These are phyloP conservation scores for Apostasia ramifera DNA, from an alignment of 106 monocot species.

Conservation along the genomic window DNA sequence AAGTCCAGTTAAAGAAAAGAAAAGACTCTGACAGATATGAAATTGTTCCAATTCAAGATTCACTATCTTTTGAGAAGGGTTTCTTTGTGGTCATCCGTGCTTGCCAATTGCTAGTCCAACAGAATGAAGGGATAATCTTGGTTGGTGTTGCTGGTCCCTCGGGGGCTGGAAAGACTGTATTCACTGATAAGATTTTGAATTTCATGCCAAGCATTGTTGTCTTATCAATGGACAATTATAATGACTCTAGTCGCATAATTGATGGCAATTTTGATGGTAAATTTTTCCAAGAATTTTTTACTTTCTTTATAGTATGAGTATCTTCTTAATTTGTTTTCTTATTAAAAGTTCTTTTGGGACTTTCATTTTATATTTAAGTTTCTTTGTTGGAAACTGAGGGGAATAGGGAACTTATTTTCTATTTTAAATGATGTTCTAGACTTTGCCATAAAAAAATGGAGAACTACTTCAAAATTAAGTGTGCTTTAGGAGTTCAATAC, in stretches of 20 bases:
- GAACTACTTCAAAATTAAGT: too few species aligned
- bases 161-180: slow-evolving; percentile 94
- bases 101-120: slow-evolving; percentile 84
- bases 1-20: slow-evolving; percentile 82
- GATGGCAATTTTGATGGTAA: slow-evolving; percentile 99
- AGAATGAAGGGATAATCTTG: slow-evolving; percentile 78
- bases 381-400: too few species aligned
- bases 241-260: slow-evolving; percentile 86
- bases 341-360: not conserved
- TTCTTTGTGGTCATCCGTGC: slow-evolving; percentile 92
- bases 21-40: slow-evolving; percentile 68
- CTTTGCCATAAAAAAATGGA: too few species aligned
- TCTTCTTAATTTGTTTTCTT: slow-evolving; percentile 4
- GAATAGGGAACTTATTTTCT: too few species aligned
- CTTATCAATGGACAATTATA: slow-evolving; percentile 97
- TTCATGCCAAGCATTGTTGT: slow-evolving; percentile 89
- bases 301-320: not conserved
- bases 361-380: not conserved
- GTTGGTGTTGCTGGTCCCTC: slow-evolving; percentile 97
- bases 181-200: slow-evolving; percentile 92
- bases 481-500: too few species aligned
- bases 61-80: slow-evolving; percentile 94
- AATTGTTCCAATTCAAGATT: slow-evolving; percentile 70
- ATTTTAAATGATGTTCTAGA: too few species aligned
- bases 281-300: not conserved